Percentiles rank a stretch among this genome's conserved stretches.
phyloP scores from a whole-genome alignment of 176 grass and related monocot species.

The Oryza nivara region DNA sequence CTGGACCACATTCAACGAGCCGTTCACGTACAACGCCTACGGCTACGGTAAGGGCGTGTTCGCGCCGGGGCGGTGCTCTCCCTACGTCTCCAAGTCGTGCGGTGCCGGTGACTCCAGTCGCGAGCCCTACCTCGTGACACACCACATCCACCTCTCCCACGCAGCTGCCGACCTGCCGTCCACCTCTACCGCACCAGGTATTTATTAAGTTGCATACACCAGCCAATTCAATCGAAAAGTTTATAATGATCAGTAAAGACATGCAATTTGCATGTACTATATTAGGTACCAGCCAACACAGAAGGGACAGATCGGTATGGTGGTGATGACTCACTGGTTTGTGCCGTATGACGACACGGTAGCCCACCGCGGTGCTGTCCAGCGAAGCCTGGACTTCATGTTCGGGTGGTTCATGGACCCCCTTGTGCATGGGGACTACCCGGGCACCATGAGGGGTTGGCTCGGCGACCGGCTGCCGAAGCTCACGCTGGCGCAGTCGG shows the following conservation, averaged over 20 bases:
- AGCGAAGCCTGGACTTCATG: conserved; percentile 64
- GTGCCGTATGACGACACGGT: conserved; percentile 20
- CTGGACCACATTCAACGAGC: conserved; percentile 63
- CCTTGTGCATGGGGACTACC: conserved; percentile 63
- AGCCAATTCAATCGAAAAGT: too few species aligned
- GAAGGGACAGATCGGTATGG: conserved; percentile 62
- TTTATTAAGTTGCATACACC: too few species aligned
- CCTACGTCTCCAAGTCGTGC: conserved; percentile 31
- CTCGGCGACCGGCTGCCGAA: conserved; percentile 55
- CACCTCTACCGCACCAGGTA: conserved; percentile 38
- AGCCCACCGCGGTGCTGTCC: conserved; percentile 29
- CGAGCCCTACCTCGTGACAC: conserved; percentile 59
- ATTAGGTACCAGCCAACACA: conserved; percentile 45
- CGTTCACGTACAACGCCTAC: conserved; percentile 10
- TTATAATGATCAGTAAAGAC: too few species aligned
- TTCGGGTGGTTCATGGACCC: conserved; percentile 75
- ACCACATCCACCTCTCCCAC: conserved; percentile 60
- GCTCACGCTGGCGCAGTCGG: conserved; percentile 48
- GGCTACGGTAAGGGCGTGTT: conserved; percentile 43
- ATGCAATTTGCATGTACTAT: too few species aligned
- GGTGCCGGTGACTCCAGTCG: conserved; percentile 39
- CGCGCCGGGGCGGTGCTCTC: conserved; percentile 47
- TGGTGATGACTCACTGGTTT: conserved; percentile 45
- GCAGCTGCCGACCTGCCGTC: conserved; percentile 47
- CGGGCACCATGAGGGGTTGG: conserved; percentile 47